Conservation (phyloP, 768 basidiomycete species). For the Boletus subcaerulescens region DNA sequence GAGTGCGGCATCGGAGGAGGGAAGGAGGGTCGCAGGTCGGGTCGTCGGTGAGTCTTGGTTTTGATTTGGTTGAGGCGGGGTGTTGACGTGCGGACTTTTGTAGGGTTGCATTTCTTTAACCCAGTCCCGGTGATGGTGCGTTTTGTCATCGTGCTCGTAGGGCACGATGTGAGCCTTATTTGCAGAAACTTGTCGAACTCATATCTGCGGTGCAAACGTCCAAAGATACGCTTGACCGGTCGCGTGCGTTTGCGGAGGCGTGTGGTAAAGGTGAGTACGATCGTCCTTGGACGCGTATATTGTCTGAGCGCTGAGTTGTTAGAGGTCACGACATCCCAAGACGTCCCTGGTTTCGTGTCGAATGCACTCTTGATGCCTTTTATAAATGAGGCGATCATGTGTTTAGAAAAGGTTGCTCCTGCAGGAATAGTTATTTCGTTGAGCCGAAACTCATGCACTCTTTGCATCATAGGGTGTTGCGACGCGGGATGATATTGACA, state of each 20-base stretch:
- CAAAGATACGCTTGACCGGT: conserved; percentile 65
- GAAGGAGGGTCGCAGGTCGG: conserved; percentile 61
- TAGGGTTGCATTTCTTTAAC: conserved; percentile 93
- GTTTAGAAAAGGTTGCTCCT: conserved; percentile 71
- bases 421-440: not conserved
- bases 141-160: not conserved
- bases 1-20: conserved; percentile 58
- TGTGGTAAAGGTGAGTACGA: conserved; percentile 74
- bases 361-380: conserved; percentile 96
- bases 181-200: conserved; percentile 88
- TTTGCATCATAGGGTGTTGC: conserved; percentile 70
- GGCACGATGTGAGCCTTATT: not conserved
- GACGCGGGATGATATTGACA: conserved; percentile 92
- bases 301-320: not conserved
- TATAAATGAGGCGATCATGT: conserved; percentile 96
- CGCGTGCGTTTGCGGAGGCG: conserved; percentile 78
- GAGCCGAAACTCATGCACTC: not conserved
- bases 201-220: conserved; percentile 93
- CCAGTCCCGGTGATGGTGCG: conserved; percentile 94
- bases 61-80: not conserved
- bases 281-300: not conserved
- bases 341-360: conserved; percentile 94
- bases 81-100: not conserved
- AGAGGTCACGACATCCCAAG: conserved; percentile 90
- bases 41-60: conserved; percentile 65